Evolutionary conservation across 495 filamentous ascomycete genomes (phyloP).

Genomic region (Trichoderma parareesei): DNA sequence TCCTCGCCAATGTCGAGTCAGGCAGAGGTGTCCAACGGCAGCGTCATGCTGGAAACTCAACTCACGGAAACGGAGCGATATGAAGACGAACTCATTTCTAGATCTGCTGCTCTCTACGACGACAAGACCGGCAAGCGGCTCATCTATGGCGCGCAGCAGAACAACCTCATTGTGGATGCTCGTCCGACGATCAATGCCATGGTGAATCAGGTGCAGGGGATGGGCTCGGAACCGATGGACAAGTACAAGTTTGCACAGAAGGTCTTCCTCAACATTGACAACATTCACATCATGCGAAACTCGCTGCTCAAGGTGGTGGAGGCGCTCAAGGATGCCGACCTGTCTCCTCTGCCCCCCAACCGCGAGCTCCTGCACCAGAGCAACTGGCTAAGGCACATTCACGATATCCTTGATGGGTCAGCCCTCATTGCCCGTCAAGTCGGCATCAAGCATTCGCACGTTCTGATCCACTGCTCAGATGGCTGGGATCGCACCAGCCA

Average conservation of each 20-base stretch:
- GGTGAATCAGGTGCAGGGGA: constrained; percentile 90
- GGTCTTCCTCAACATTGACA: constrained; percentile 94
- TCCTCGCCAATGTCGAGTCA: constrained; percentile 53
- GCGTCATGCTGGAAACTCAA: constrained; percentile 22
- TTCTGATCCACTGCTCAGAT: constrained; percentile 95
- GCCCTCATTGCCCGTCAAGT: constrained; percentile 80
- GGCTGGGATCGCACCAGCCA: constrained; percentile 98
- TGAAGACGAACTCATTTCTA: constrained; percentile 62
- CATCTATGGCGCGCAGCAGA: constrained; percentile 88
- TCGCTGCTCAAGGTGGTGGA: constrained; percentile 85
- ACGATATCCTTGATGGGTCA: constrained; percentile 73
- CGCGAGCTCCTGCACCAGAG: constrained; percentile 74
- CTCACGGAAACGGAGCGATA: constrained; percentile 54
- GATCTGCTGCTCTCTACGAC: constrained; percentile 35
- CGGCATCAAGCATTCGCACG: constrained; percentile 86
- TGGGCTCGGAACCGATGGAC: constrained; percentile 96
- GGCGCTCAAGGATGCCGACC: constrained; percentile 84
- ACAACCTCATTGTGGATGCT: constrained; percentile 94
- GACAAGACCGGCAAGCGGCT: constrained; percentile 40
- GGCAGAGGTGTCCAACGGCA: constrained; percentile 36
- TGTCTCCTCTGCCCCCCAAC: constrained; percentile 76
- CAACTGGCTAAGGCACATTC: constrained; percentile 88
- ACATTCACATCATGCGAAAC: constrained; percentile 97
- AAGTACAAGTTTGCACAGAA: constrained; percentile 91
- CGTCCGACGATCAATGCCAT: constrained; percentile 91